A percentile compares a stretch with the other conserved stretches of the same genome.
phyloP scores from a whole-genome alignment of 2,329 filamentous ascomycete species.

The Cladosporium cucumerinum region DNA sequence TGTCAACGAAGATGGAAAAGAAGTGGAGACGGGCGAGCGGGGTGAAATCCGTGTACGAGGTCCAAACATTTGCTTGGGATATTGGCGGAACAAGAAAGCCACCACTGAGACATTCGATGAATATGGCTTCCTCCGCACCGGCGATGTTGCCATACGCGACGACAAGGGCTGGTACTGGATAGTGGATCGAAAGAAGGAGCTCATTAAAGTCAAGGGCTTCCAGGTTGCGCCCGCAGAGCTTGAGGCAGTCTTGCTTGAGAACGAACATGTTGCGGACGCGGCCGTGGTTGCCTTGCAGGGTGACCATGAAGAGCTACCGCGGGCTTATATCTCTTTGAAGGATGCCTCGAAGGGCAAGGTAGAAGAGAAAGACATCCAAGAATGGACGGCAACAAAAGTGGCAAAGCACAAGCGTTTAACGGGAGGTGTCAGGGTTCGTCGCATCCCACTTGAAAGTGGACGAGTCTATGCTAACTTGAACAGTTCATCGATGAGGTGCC shows the following conservation, averaged over 20 bases:
- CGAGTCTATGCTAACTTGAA: neutral
- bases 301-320: slow-evolving; percentile 45
- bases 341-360: slow-evolving; percentile 31
- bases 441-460: neutral
- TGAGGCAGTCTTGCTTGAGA: slow-evolving; percentile 44
- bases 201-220: slow-evolving; percentile 54
- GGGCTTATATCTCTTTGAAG: slow-evolving; percentile 43
- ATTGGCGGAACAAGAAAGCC: slow-evolving; percentile 68
- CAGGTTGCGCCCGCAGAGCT: slow-evolving; percentile 49
- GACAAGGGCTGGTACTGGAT: slow-evolving; percentile 79
- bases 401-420: slow-evolving; percentile 47
- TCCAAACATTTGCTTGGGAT: slow-evolving; percentile 76
- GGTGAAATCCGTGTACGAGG: slow-evolving; percentile 67
- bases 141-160: slow-evolving; percentile 79
- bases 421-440: slow-evolving; percentile 37
- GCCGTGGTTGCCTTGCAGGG: slow-evolving; percentile 46
- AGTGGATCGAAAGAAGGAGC: slow-evolving; percentile 74
- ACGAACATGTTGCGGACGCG: slow-evolving; percentile 43
- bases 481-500: slow-evolving; percentile 47
- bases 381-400: slow-evolving; percentile 44
- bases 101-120: slow-evolving; percentile 67
- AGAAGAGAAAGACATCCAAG: slow-evolving; percentile 42
- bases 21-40: slow-evolving; percentile 59
- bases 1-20: slow-evolving; percentile 59
- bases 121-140: slow-evolving; percentile 86